Base-by-base conservation (phyloP, 768 basidiomycete species). In the Kwoniella mangroviensis region DNA sequence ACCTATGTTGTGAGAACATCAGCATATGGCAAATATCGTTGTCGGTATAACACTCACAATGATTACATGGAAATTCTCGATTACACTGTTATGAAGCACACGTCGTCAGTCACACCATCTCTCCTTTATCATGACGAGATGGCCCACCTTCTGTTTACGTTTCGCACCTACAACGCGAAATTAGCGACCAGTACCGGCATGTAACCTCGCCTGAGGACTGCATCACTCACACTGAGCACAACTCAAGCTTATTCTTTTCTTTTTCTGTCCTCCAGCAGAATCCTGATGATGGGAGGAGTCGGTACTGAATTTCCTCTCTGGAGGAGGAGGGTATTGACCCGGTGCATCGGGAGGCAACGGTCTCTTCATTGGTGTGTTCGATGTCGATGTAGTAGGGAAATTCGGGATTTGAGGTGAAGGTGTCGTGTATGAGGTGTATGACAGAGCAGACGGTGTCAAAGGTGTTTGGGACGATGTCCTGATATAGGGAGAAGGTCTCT, bases 11-110 rank as follows among this genome's bases (percentile, higher is more conserved):
- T 22, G 21, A 21, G 54, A 28, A 22, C 24, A 41, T 59, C 53
- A 40, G 24, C 22, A 34, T 34, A 7, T 34, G 6, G 6, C 4
- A 34, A 0, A 34, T 34, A 0, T 12, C 28, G n/a, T 42, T 28
- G 28, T 45, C 40, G n/a, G 34, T 17, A 34, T 45, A 34, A 40
- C 19, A 71, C 75, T 73, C 34, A 79, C 82, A 83, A 68, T 83
- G 81, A 65, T 83, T 79, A 74, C 82, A 83, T 9, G 82, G 82
- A 24, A 79, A 77, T 58, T 83, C 78, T 34, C 82, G 68, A 65
- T 83, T 81, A 54, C 82, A 83, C 77, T 81, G 70, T 22, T 17
- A 49, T 61, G 19, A 51, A 71, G 71, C 59, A 49, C 55, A 41
- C 62, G 54, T 60, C 41, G 40, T 28, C 34, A 41, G 19, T 7